Conservation (phyloP, 192 early-diverging fungal genomes). For the Coemansia sp. region DNA sequence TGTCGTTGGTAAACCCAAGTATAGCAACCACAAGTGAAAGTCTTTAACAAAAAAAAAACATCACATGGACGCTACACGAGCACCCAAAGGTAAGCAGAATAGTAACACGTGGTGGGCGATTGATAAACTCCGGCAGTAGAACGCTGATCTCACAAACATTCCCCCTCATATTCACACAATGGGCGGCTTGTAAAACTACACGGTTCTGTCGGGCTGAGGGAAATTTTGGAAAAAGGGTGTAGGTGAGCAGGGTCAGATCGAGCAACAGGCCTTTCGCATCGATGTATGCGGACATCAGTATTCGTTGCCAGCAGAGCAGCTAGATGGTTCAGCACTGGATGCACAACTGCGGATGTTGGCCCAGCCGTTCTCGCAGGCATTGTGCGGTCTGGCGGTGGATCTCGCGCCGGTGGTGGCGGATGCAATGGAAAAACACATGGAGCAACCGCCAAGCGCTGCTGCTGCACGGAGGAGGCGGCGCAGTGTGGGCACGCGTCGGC, state of each 20-base stretch:
- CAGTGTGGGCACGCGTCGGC: neutral
- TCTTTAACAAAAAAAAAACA: too few relatives aligned
- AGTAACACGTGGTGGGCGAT: too few relatives aligned
- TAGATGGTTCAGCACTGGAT: constrained; percentile 14
- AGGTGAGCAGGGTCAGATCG: constrained; percentile 4
- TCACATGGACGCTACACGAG: too few relatives aligned
- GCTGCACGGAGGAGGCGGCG: neutral
- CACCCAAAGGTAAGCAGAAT: too few relatives aligned
- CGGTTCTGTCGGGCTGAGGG: neutral
- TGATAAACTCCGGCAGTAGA: too few relatives aligned
- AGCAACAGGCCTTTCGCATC: constrained; percentile 43
- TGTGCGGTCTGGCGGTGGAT: constrained; percentile 14
- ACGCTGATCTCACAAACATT: too few relatives aligned
- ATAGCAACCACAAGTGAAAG: too few relatives aligned
- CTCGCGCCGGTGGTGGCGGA: constrained; percentile 10
- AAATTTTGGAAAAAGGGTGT: neutral
- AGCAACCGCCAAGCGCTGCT: neutral
- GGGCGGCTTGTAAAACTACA: neutral
- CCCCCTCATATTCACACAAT: neutral
- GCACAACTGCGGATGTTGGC: constrained; percentile 11
- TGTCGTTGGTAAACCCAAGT: too few relatives aligned
- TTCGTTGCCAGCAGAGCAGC: constrained; percentile 37
- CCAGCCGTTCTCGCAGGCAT: constrained; percentile 15
- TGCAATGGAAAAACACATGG: constrained; percentile 19
- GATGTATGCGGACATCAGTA: constrained; percentile 48